Conservation (phyloP, 495 filamentous ascomycete genomes). For the Penicillium coffeae region DNA sequence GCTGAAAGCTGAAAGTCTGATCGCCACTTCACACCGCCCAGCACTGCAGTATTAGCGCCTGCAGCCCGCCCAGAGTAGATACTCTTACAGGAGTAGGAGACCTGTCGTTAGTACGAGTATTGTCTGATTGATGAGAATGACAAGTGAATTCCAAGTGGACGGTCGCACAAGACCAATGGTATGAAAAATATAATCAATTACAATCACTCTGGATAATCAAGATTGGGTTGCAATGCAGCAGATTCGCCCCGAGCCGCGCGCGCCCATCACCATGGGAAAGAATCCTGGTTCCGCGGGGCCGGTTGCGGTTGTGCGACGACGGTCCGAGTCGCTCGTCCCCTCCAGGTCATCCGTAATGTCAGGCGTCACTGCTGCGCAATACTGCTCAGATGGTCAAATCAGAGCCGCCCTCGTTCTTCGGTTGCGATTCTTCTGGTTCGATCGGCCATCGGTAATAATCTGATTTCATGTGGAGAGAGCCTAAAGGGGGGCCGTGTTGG, state of each 20-base stretch:
- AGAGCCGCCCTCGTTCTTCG: no score
- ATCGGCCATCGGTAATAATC: not conserved
- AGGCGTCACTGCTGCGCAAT: no score
- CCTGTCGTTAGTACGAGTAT: no score
- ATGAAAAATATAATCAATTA: no score
- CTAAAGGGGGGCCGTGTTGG: not conserved
- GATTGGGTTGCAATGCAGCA: constrained; percentile 13
- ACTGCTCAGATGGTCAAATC: no score
- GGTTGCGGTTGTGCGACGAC: constrained; percentile 32
- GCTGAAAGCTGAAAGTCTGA: constrained; percentile 30
- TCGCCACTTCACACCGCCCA: constrained; percentile 30
- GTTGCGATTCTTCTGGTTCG: not conserved
- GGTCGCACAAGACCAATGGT: no score
- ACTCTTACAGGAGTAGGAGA: no score
- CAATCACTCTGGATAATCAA: no score
- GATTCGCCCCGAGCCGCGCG: constrained; percentile 28
- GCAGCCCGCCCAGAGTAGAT: constrained; percentile 20
- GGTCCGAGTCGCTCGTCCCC: constrained; percentile 20
- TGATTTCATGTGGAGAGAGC: not conserved
- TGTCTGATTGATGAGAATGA: no score
- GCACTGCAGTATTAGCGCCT: constrained; percentile 23
- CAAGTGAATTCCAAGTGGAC: no score
- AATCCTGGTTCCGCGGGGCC: constrained; percentile 31
- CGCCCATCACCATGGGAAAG: constrained; percentile 27
- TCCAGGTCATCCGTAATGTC: not conserved